phyloP scores from a whole-genome alignment of 2,329 filamentous ascomycete genomes.

The Penicillium nordicum region DNA sequence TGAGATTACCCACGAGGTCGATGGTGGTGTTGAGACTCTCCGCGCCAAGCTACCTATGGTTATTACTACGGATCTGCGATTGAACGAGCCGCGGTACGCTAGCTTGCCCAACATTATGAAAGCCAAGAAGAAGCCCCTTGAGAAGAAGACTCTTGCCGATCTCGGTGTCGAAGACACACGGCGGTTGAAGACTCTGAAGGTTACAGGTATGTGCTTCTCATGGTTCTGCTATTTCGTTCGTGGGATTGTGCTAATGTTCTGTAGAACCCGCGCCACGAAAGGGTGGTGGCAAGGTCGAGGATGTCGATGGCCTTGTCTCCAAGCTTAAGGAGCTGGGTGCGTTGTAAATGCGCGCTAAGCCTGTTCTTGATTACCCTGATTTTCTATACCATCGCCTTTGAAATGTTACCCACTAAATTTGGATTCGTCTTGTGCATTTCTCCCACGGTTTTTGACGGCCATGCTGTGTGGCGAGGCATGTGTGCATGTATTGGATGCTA shows the following conservation, averaged over 20 bases:
- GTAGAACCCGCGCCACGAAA: conserved; percentile 80
- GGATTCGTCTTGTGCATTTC: conserved; percentile 8
- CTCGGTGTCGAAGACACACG: conserved; percentile 71
- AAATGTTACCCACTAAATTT: conserved; percentile 11
- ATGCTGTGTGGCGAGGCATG: conserved; percentile 7
- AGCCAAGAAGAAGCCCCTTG: conserved; percentile 99
- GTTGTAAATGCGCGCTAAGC: conserved; percentile 52
- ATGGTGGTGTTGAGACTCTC: conserved; percentile 90
- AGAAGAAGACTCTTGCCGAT: conserved; percentile 84
- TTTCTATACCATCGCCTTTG: conserved; percentile 24
- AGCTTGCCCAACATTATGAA: conserved; percentile 99
- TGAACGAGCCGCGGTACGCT: conserved; percentile 94
- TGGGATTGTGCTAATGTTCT: conserved; percentile 6
- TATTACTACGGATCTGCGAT: conserved; percentile 86
- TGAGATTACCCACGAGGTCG: conserved; percentile 84
- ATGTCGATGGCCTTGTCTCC: conserved; percentile 88
- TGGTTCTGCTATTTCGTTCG: conserved; percentile 4
- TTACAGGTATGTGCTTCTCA: conserved; percentile 60
- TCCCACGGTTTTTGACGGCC: conserved; percentile 4
- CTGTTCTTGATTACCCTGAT: conserved; percentile 13
- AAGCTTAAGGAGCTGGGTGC: conserved; percentile 97
- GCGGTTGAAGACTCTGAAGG: conserved; percentile 85
- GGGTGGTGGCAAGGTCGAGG: conserved; percentile 94
- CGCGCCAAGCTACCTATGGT: conserved; percentile 83
- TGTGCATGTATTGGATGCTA: not conserved